Base-by-base conservation (phyloP, 2,329 filamentous ascomycete genomes). In the Penicillium carneum region DNA sequence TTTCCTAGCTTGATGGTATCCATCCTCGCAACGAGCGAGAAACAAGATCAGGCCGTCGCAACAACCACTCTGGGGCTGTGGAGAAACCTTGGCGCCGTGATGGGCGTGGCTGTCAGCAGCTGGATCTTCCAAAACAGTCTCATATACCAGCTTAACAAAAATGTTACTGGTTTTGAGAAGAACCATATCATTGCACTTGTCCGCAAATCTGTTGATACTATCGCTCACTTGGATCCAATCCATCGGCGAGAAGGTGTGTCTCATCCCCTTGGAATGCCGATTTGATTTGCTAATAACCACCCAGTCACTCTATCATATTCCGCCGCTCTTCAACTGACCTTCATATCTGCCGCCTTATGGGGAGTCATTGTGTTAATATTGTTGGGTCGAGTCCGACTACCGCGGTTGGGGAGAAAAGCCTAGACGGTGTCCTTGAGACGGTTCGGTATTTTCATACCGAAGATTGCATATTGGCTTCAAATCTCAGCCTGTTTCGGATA, bases 61-160 rank as follows among this genome's bases (percentile, higher is more conserved):
- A 90, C 89, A 1, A 87, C 84, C 55, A 92, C 90, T 0, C 79
- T 93, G 62, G 84, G 89, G 18, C 79, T 93, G 18, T 92, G 89
- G 86, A 84, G 90, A 57, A 87, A 86, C 60, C 76, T 93, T 5
- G 91, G 90, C 7, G 85, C 84, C 58, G 90, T 93, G 0, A 82
- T 93, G 71, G 91, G 90, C n/a, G 85, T 93, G 46, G 87, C 90
- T 0, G 80, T 84, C 54, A 90, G 87, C 66, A 90, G 88, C 72
- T 82, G 92, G 59, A 85, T 92, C 8, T 80, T 93, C 63, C 90
- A 94, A 77, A 92, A 92, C 69, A 83, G 86, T 0, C 79, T 94
- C 53, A 77, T 85, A 9, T 77, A 81, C 18, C 88, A 88, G 66
- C 81, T 94, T 5, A 76, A 84, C 4, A 64, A 73, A 11, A 82